phyloP scores from a whole-genome alignment of 768 basidiomycete species.

The Tephrocybe sp. region DNA sequence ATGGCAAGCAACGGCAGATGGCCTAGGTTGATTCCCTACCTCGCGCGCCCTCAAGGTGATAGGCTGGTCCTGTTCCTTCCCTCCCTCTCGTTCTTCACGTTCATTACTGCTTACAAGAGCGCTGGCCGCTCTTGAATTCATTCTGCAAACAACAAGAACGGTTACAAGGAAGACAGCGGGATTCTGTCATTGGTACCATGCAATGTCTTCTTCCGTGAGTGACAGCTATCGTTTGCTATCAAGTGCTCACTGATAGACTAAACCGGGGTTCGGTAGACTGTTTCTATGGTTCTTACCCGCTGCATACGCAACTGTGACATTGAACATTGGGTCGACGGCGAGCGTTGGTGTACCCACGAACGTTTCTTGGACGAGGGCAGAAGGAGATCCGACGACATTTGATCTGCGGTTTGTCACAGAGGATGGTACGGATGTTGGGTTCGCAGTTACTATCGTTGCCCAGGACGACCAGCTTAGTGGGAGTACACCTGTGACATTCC shows the following conservation, averaged over 20 bases:
- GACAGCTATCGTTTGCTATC: not conserved
- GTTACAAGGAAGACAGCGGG: not conserved
- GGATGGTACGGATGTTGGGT: not conserved
- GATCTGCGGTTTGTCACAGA: slow-evolving; percentile 4
- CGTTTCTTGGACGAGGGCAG: slow-evolving; percentile 4
- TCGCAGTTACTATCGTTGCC: slow-evolving; percentile 1
- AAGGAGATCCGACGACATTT: slow-evolving; percentile 2
- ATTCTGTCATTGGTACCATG: slow-evolving; percentile 11
- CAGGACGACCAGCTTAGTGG: not conserved
- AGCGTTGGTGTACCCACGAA: not conserved
- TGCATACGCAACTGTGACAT: not conserved
- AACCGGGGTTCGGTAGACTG: not conserved
- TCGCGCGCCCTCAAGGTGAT: not conserved
- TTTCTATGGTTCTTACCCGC: not conserved
- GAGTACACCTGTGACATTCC: not conserved
- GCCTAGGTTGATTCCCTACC: not conserved
- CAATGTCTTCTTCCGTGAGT: slow-evolving; percentile 9
- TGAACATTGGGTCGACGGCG: not conserved
- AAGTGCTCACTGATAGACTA: not conserved
- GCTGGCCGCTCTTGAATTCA: slow-evolving; percentile 10
- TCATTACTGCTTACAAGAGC: not conserved
- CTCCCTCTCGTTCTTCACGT: not conserved
- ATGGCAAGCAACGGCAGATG: not conserved
- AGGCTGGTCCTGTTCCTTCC: slow-evolving; percentile 3
- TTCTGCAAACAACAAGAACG: not conserved